A percentile compares a stretch with the other conserved stretches of the same genome.
These are phyloP conservation scores for Austroboletus rostrupii DNA, from an alignment of 1,284 basidiomycete genomes.

Conservation along the genomic window DNA sequence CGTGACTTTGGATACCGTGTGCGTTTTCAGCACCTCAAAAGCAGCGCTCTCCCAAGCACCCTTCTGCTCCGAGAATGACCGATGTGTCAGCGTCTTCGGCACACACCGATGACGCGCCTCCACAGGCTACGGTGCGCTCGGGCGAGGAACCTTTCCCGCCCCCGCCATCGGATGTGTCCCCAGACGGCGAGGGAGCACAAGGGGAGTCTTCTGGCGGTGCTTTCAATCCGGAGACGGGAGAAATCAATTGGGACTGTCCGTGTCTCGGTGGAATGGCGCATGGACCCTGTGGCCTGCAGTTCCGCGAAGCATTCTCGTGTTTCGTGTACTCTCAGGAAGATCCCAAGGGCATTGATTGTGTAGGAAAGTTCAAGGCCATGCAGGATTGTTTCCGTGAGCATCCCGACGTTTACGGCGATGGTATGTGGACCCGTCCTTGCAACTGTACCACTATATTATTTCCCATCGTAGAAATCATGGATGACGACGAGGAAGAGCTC, in stretches of 20 bases:
- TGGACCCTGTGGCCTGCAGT: constrained; percentile 92
- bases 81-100: constrained; percentile 9
- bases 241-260: constrained; percentile 98
- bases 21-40: constrained; percentile 14
- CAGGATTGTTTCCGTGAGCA: constrained; percentile 97
- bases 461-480: constrained; percentile 50
- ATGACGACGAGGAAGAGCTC: constrained; percentile 50
- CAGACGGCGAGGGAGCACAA: constrained; percentile 26
- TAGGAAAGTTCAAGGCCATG: constrained; percentile 97
- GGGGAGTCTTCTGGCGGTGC: constrained; percentile 47
- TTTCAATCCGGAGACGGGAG: constrained; percentile 91
- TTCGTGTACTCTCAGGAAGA: constrained; percentile 94
- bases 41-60: constrained; percentile 4
- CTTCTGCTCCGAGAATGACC: constrained; percentile 7
- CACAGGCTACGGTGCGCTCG: constrained; percentile 1
- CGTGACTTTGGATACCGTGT: background rate
- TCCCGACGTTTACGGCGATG: constrained; percentile 93
- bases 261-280: constrained; percentile 98
- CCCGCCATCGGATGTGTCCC: constrained; percentile 8
- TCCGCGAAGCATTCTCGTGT: constrained; percentile 95
- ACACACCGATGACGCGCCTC: constrained; percentile 5
- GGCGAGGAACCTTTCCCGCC: background rate
- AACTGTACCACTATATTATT: constrained; percentile 3
- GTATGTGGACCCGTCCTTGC: constrained; percentile 41
- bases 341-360: constrained; percentile 96